Base-by-base conservation (phyloP, 768 basidiomycete genomes). In the Leccinellum albellum region DNA sequence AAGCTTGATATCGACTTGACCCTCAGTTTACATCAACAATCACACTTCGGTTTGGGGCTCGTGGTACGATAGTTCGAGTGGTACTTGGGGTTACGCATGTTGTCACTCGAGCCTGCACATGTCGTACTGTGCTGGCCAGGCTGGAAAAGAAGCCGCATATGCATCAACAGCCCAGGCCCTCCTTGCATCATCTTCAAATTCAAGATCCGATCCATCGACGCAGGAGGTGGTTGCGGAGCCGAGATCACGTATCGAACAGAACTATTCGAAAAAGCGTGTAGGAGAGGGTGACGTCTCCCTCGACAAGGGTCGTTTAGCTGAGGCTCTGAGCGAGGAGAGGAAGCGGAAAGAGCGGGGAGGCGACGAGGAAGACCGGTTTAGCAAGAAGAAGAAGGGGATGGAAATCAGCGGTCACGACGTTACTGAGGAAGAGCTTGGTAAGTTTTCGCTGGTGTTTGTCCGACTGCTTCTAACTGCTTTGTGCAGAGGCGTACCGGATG, bases 11-110 rank as follows among this genome's bases (percentile, higher is more conserved):
- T 20, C 15, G 23, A 66, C 40, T 5, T 28, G 40, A 13, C 42
- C 21, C 61, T 2, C 61, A 98, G 94, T 94, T 7, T 87, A 82
- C 64, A 76, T 89, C 66, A 95, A 94, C 73, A 99, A 99, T 67
- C 97, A 99, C 67, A 94, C 89, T 1, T 78, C 85, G 5, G 87
- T 98, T n/a, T 99, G 97, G 97, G 97, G 97, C 46, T 99, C 97
- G 45, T 98, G 87, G 86, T 98, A 91, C 70, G 86, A 91, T 62
- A 59, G 76, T 15, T 75, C 82, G 13, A 79, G 81, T 3, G 83
- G 86, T 14, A 68, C 77, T 57, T 99, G 97, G 97, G 97, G 97
- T 35, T 99, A 88, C 71, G 88, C 84, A 26, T 99, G 97, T 72
- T 99, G 97, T 67, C 95, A 97, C 67, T 94, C 94, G 10, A 79